Evolutionary conservation across 2,329 filamentous ascomycete species (phyloP).

Genomic region (Penicillium sp.): DNA sequence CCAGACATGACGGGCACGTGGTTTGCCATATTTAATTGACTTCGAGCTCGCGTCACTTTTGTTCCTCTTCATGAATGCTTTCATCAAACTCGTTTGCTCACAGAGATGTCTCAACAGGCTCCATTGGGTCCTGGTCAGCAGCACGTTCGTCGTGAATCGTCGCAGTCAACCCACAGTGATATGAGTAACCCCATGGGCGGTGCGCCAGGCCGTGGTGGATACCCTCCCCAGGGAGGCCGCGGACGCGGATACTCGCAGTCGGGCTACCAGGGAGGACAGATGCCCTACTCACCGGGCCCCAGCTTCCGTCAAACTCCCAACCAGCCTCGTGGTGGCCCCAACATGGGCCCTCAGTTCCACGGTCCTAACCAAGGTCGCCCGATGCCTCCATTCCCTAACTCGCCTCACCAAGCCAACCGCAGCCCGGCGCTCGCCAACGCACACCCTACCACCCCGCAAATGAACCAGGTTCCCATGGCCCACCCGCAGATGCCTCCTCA

Average conservation of each 20-base stretch:
- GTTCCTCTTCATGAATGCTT: neutral
- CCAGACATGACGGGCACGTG: neutral
- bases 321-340: conserved; percentile 45
- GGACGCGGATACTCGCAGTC: conserved; percentile 53
- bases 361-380: conserved; percentile 38
- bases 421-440: conserved; percentile 62
- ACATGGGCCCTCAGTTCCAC: conserved; percentile 49
- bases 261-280: conserved; percentile 47
- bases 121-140: conserved; percentile 57
- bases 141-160: conserved; percentile 81
- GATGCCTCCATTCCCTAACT: conserved; percentile 52
- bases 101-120: conserved; percentile 61
- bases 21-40: neutral
- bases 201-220: conserved; percentile 51
- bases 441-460: conserved; percentile 64
- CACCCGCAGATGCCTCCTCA: conserved; percentile 58
- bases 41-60: conserved; percentile 12
- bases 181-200: conserved; percentile 54
- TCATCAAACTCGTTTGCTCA: conserved; percentile 22
- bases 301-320: conserved; percentile 48
- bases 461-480: conserved; percentile 63
- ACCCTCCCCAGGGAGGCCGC: conserved; percentile 48
- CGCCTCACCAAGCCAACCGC: conserved; percentile 57
- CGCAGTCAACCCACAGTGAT: conserved; percentile 73
- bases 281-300: conserved; percentile 50